phyloP scores from a whole-genome alignment of 176 grass and related monocot genomes.

The Avena insularis region DNA sequence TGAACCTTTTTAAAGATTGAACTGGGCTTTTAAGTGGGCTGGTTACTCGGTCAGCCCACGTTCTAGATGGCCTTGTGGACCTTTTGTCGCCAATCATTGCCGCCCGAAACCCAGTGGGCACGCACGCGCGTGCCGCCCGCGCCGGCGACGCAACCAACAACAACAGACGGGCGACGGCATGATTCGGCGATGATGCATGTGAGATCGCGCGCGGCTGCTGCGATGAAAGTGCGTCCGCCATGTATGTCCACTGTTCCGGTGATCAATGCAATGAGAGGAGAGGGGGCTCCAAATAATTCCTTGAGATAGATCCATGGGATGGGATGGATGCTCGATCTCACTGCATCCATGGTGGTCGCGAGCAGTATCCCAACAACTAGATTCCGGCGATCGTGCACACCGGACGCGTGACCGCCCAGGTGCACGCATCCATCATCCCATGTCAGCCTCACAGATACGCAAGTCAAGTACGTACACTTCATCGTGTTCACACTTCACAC shows the following conservation, averaged over 20 bases:
- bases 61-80: neutral
- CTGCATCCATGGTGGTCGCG: no score
- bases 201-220: neutral
- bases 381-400: conserved; percentile 38
- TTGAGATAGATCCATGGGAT: no score
- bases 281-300: no score
- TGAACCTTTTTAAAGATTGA: no score
- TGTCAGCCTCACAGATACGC: no score
- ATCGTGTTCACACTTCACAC: conserved; percentile 9
- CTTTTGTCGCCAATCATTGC: neutral
- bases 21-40: no score
- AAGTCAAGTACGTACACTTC: neutral
- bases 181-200: neutral
- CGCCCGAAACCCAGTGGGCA: neutral
- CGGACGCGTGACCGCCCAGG: conserved; percentile 32
- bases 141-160: neutral
- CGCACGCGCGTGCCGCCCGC: neutral
- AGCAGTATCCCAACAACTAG: conserved; percentile 59
- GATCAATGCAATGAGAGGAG: no score
- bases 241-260: no score
- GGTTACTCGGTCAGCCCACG: neutral
- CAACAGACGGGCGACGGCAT: neutral
- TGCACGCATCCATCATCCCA: neutral
- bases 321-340: no score
- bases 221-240: no score